Conservation (phyloP, 2,329 filamentous ascomycete genomes). For the Diaporthe sp. region DNA sequence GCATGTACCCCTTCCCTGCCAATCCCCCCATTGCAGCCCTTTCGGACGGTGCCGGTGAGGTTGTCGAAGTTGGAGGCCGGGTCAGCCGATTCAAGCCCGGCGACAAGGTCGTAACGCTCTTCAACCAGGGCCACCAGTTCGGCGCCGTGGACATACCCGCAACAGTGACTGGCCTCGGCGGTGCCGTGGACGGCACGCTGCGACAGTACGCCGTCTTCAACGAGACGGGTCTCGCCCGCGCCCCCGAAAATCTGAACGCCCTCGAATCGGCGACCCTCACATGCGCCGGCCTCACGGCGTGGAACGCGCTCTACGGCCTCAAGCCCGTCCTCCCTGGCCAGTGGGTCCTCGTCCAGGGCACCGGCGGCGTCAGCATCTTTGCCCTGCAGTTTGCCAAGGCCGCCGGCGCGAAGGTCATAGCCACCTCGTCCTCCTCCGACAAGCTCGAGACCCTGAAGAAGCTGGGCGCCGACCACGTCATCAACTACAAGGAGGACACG, state of each 20-base stretch:
- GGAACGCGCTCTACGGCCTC: slow-evolving; percentile 76
- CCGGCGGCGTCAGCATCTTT: slow-evolving; percentile 77
- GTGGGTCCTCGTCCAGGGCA: slow-evolving; percentile 77
- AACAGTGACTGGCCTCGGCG: slow-evolving; percentile 73
- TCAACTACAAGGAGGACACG: slow-evolving; percentile 67
- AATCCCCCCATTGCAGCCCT: slow-evolving; percentile 61
- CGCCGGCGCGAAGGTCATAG: slow-evolving; percentile 68
- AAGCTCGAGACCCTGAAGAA: slow-evolving; percentile 66
- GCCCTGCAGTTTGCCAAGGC: slow-evolving; percentile 68
- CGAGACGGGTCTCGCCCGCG: slow-evolving; percentile 76
- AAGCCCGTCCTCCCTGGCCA: slow-evolving; percentile 66
- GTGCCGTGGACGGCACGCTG: slow-evolving; percentile 76
- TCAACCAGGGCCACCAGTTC: slow-evolving; percentile 68
- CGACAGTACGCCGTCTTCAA: slow-evolving; percentile 77
- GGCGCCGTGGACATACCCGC: slow-evolving; percentile 56
- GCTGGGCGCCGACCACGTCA: slow-evolving; percentile 67
- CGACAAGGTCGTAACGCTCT: slow-evolving; percentile 72
- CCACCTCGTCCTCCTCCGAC: slow-evolving; percentile 65
- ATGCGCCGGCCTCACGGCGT: slow-evolving; percentile 74
- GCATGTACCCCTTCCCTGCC: slow-evolving; percentile 61
- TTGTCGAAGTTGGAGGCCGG: slow-evolving; percentile 65
- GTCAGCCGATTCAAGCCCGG: slow-evolving; percentile 65
- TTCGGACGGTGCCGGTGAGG: slow-evolving; percentile 68
- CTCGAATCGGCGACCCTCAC: slow-evolving; percentile 69
- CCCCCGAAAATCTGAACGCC: slow-evolving; percentile 68